Percentiles rank a stretch among this genome's conserved stretches.
Evolutionary conservation across 768 basidiomycete species (phyloP).

Genomic region (Boletus rubescentipes): DNA sequence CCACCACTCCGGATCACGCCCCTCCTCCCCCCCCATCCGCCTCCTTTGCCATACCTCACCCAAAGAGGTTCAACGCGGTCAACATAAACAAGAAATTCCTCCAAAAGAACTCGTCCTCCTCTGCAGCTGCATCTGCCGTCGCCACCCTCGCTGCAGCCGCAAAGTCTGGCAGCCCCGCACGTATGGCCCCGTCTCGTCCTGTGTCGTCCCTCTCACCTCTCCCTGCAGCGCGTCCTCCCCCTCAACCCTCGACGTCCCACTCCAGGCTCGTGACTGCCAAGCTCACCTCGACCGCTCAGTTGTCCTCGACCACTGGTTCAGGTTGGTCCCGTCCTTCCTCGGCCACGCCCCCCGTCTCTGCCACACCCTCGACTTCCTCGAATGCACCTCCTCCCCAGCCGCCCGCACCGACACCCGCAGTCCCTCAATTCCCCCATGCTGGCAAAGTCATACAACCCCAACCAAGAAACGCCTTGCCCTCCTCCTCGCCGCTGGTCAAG

Average conservation of each 20-base stretch:
- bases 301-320: constrained; percentile 55
- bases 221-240: constrained; percentile 54
- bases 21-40: constrained; percentile 13
- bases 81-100: constrained; percentile 98
- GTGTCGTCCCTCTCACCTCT: constrained; percentile 9
- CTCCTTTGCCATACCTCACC: constrained; percentile 44
- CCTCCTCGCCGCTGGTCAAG: constrained; percentile 35
- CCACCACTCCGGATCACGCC: constrained; percentile 18
- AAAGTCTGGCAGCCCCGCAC: constrained; percentile 52
- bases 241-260: constrained; percentile 57
- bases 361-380: constrained; percentile 47
- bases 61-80: constrained; percentile 85
- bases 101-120: constrained; percentile 75
- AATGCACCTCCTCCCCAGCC: constrained; percentile 46
- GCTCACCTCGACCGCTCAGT: constrained; percentile 65
- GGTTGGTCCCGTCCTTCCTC: constrained; percentile 84
- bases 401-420: constrained; percentile 38
- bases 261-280: constrained; percentile 86
- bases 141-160: constrained; percentile 39
- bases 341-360: constrained; percentile 58
- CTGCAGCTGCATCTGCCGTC: constrained; percentile 45
- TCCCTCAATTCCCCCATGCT: constrained; percentile 53
- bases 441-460: constrained; percentile 69
- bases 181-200: constrained; percentile 40
- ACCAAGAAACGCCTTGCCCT: constrained; percentile 42